Evolutionary conservation across 2,329 filamentous ascomycete genomes (phyloP), one percentile per base, ranked within the genome.

Genomic region (Pyrenophora teres): DNA sequence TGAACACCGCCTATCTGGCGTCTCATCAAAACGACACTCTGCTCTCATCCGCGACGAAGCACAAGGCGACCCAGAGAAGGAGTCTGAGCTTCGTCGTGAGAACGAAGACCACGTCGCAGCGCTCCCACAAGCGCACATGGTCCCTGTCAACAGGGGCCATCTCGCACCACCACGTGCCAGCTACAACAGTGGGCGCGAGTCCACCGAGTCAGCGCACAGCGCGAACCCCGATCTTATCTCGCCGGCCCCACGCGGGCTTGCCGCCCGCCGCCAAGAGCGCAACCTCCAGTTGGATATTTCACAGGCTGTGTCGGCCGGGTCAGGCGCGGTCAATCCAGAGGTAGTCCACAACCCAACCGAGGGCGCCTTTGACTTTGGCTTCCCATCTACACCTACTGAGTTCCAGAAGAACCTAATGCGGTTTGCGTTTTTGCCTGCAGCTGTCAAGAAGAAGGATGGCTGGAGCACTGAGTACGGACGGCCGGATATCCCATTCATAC

Each of bases 391-490:
- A 21, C 91, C 92, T 6, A 92, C 90, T 0, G 87, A 92, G 64
- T 90, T 95, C 74, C 91, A 95, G 69, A 93, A 92, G 80, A 91
- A 85, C 63, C 78, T 95, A 42, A 93, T 96, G 86, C 88, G 91
- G 13, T 96, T 94, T 69, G 92, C 92, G 1, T 96, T 95, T 70
- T 84, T 92, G 54, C 82, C 75, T 13, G 78, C 77, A 1, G 73
- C 77, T 5, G 65, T 78, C 54, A 74, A 76, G 68, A 78, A 78
- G 60, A 78, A 79, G 45, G 87, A 90, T 60, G 90, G 92, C 47
- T 96, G 93, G 91, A 89, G 84, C 59, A 91, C 94, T 12, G 92
- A 97, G 75, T 97, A 97, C 73, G 92, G 92, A 15, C 85, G 93
- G 0, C 93, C 93, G 0, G 88, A 96, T 62, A 83, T 97, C 31